Conservation (phyloP, 2,329 filamentous ascomycete genomes). For the Colletotrichum gigasporum region DNA sequence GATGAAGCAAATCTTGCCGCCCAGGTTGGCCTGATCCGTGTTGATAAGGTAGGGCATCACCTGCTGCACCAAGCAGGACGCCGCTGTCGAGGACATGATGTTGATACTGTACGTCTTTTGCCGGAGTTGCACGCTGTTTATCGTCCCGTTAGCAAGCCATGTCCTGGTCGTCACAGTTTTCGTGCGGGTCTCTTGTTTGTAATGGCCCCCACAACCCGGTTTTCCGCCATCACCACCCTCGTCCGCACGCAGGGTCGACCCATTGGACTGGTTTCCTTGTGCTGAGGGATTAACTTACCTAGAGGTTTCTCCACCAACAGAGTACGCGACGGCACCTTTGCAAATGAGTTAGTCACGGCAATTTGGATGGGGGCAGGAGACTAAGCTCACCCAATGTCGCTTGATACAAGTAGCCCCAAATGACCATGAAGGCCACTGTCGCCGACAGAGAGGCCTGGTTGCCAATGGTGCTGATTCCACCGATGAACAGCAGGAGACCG, state of each 20-base stretch:
- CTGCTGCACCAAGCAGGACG: constrained; percentile 40
- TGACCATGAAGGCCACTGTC: constrained; percentile 40
- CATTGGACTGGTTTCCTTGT: neutral
- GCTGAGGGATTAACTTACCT: constrained; percentile 20
- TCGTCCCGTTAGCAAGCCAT: constrained; percentile 74
- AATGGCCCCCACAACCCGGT: constrained; percentile 17
- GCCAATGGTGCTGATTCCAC: constrained; percentile 41
- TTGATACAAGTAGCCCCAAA: constrained; percentile 41
- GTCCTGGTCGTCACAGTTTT: constrained; percentile 70
- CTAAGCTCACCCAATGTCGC: constrained; percentile 35
- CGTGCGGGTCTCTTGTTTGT: constrained; percentile 65
- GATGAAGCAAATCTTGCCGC: constrained; percentile 44
- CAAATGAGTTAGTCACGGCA: neutral
- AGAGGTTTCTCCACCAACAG: constrained; percentile 41
- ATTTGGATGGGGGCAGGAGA: neutral
- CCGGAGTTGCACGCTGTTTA: constrained; percentile 54
- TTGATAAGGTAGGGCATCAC: constrained; percentile 43
- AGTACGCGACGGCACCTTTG: constrained; percentile 40
- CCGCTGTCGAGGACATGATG: constrained; percentile 41
- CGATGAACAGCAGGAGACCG: constrained; percentile 39
- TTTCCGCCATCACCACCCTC: neutral
- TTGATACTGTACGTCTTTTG: constrained; percentile 46
- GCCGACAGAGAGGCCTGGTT: constrained; percentile 33
- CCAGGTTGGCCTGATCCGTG: constrained; percentile 41
- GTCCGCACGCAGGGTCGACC: neutral